These are phyloP conservation scores for Ceratocystis huliohia DNA, from an alignment of 2,329 filamentous ascomycete genomes.

Conservation along the genomic window DNA sequence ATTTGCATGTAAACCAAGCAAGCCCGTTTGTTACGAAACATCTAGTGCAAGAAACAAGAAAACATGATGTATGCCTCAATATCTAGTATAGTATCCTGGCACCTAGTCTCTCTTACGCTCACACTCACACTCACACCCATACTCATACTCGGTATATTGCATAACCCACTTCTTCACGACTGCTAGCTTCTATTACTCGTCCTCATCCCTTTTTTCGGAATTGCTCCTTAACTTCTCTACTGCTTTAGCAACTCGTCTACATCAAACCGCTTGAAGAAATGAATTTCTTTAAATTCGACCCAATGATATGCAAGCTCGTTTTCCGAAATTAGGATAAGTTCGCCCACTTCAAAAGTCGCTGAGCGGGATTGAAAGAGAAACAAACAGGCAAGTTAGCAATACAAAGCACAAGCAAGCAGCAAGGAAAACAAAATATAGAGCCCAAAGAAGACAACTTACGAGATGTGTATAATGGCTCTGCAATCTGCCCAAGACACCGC, in stretches of 20 bases:
- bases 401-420: conserved; percentile 41
- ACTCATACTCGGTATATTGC: neutral
- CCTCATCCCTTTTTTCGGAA: neutral
- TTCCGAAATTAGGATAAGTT: conserved; percentile 67
- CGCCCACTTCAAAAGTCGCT: conserved; percentile 25
- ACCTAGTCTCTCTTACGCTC: no score
- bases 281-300: conserved; percentile 50
- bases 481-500: conserved; percentile 63
- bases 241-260: conserved; percentile 39
- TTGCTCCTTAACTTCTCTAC: neutral
- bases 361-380: neutral
- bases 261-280: conserved; percentile 47
- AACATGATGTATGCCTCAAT: no score
- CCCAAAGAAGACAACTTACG: neutral
- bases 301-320: conserved; percentile 72
- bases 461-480: conserved; percentile 34
- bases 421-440: neutral
- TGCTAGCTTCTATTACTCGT: neutral
- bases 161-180: neutral
- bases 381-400: conserved; percentile 43
- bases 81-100: no score
- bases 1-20: no score
- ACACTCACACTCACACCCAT: neutral
- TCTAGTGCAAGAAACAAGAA: no score
- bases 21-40: no score